Conservation (phyloP, 768 basidiomycete genomes). For the Xanthoconium stramineum region DNA sequence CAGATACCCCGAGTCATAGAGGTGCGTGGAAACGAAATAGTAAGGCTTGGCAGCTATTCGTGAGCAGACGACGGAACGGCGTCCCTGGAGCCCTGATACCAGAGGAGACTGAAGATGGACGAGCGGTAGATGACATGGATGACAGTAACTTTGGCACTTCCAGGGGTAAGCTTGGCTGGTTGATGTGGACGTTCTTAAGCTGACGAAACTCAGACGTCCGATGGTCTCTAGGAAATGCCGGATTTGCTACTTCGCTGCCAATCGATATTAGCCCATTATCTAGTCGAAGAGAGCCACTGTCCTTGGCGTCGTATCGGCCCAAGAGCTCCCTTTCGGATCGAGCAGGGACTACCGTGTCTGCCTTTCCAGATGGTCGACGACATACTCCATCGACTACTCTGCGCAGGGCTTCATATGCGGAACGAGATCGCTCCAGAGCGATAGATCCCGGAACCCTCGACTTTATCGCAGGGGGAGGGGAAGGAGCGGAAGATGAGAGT, state of each 20-base stretch:
- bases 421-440: slow-evolving; percentile 59
- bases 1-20: slow-evolving; percentile 66
- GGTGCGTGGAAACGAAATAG: slow-evolving; percentile 65
- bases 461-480: slow-evolving; percentile 50
- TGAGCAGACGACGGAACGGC: slow-evolving; percentile 33
- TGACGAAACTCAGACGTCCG: slow-evolving; percentile 22
- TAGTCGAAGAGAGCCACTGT: slow-evolving; percentile 39
- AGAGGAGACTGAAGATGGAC: slow-evolving; percentile 35
- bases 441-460: slow-evolving; percentile 72
- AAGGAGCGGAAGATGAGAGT: slow-evolving; percentile 40
- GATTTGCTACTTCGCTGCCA: slow-evolving; percentile 58
- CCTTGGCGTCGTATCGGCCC: slow-evolving; percentile 57
- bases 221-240: slow-evolving; percentile 28
- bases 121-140: slow-evolving; percentile 14
- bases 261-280: slow-evolving; percentile 49
- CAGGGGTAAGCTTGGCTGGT: slow-evolving; percentile 20
- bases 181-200: not conserved
- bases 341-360: slow-evolving; percentile 30
- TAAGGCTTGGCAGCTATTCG: slow-evolving; percentile 62
- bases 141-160: slow-evolving; percentile 26
- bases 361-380: slow-evolving; percentile 18
- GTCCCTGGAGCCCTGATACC: slow-evolving; percentile 32
- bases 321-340: slow-evolving; percentile 44
- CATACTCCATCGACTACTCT: slow-evolving; percentile 43
- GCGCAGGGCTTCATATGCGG: slow-evolving; percentile 63